A percentile compares a stretch with the other conserved stretches of the same genome.
Conservation (phyloP, 2,329 filamentous ascomycete species). For the Botrytis elliptica region DNA sequence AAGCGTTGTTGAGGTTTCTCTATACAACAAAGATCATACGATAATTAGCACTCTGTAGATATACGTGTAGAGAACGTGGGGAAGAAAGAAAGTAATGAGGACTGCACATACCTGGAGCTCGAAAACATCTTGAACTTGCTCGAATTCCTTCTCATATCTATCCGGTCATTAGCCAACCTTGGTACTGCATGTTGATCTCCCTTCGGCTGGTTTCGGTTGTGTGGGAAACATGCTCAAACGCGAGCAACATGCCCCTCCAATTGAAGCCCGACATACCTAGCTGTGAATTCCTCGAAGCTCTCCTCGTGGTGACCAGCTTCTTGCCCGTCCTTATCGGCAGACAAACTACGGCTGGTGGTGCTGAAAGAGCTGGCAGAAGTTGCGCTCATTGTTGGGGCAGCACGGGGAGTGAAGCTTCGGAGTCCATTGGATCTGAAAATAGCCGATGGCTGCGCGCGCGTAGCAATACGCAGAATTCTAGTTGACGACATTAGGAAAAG, state of each 20-base stretch:
- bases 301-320: constrained; percentile 74
- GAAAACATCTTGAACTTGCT: constrained; percentile 95
- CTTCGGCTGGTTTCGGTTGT: constrained; percentile 26
- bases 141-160: constrained; percentile 99
- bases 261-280: constrained; percentile 64
- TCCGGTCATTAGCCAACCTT: constrained; percentile 38
- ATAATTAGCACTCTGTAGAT: constrained; percentile 32
- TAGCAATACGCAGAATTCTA: constrained; percentile 68
- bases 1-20: constrained; percentile 98
- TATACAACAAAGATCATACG: constrained; percentile 41
- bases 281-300: constrained; percentile 98
- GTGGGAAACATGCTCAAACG: constrained; percentile 31
- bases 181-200: constrained; percentile 41
- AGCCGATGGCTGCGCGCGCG: constrained; percentile 59
- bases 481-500: constrained; percentile 61
- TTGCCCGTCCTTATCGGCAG: constrained; percentile 52
- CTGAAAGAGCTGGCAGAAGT: constrained; percentile 57
- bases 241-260: constrained; percentile 25
- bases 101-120: constrained; percentile 83
- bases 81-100: not conserved
- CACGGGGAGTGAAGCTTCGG: constrained; percentile 56
- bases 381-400: constrained; percentile 50
- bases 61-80: constrained; percentile 14
- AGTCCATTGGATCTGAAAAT: constrained; percentile 64
- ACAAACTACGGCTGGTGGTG: constrained; percentile 52